phyloP scores from a whole-genome alignment of 495 filamentous ascomycete species.

The Staphylotrichum tortipilum region DNA sequence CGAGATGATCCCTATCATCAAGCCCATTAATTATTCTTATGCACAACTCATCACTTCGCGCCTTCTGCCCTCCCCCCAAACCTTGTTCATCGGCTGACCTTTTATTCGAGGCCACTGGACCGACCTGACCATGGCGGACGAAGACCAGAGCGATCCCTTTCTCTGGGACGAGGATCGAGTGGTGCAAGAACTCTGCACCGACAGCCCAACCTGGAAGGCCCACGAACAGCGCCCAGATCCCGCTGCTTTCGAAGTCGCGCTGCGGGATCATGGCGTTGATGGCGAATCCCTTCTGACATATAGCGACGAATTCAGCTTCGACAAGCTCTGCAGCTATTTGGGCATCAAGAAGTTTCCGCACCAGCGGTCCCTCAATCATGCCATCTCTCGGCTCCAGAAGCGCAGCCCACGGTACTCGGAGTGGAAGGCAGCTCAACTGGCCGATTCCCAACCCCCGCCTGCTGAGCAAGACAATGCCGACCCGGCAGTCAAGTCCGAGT shows the following conservation, averaged over 20 bases:
- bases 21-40: too few relatives aligned
- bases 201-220: slow-evolving; percentile 36
- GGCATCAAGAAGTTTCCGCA: slow-evolving; percentile 27
- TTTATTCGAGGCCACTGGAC: not conserved
- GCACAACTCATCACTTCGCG: too few relatives aligned
- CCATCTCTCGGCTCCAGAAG: slow-evolving; percentile 21
- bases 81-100: too few relatives aligned
- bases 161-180: slow-evolving; percentile 61
- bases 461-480: not conserved
- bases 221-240: slow-evolving; percentile 41
- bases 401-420: slow-evolving; percentile 26
- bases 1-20: too few relatives aligned
- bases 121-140: slow-evolving; percentile 15
- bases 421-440: slow-evolving; percentile 16
- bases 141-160: slow-evolving; percentile 48
- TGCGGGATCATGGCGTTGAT: slow-evolving; percentile 52
- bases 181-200: slow-evolving; percentile 53
- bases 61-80: not conserved
- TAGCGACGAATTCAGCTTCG: slow-evolving; percentile 15
- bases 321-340: slow-evolving; percentile 22
- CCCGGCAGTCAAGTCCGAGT: slow-evolving; percentile 1
- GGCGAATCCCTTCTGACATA: slow-evolving; percentile 53
- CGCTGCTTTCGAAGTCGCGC: slow-evolving; percentile 37
- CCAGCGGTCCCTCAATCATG: slow-evolving; percentile 24
- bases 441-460: not conserved